Evolutionary conservation across 1,139 yeast genomes (phyloP).

Genomic region (Saccharomyces uvarum): DNA sequence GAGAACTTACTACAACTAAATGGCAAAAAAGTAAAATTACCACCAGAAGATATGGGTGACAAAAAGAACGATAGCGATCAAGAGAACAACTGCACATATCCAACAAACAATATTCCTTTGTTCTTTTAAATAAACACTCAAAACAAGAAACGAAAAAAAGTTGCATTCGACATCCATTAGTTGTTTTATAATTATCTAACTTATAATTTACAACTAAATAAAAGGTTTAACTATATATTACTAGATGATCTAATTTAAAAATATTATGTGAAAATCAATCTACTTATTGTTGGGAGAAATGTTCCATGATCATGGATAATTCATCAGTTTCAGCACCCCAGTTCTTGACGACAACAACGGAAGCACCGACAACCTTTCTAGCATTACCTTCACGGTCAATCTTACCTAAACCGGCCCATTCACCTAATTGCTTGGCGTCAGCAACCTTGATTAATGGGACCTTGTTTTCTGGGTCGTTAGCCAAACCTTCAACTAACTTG

Average conservation of each 20-base stretch:
- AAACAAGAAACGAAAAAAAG: not conserved
- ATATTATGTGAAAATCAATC: constrained; percentile 1
- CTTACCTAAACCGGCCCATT: constrained; percentile 99
- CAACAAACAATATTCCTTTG: constrained; percentile 26
- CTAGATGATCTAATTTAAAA: constrained; percentile 1
- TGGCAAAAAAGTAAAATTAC: not conserved
- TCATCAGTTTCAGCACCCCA: constrained; percentile 99
- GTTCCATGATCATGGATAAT: constrained; percentile 93
- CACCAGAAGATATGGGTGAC: not conserved
- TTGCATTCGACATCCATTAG: constrained; percentile 1
- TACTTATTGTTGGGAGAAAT: constrained; percentile 73
- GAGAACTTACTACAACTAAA: not conserved
- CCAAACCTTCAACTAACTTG: constrained; percentile 97
- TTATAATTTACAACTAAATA: not conserved
- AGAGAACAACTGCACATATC: constrained; percentile 11
- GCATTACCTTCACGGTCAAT: constrained; percentile 99
- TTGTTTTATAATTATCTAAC: not conserved
- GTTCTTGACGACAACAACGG: constrained; percentile 98
- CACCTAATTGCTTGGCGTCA: constrained; percentile 99
- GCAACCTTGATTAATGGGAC: constrained; percentile 98
- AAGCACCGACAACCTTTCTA: constrained; percentile 99
- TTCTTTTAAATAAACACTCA: constrained; percentile 18
- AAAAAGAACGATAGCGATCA: constrained; percentile 4
- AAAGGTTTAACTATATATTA: not conserved
- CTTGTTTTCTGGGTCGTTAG: constrained; percentile 95